These are phyloP conservation scores for Metschnikowia aberdeeniae DNA, from an alignment of 805 yeast genomes.

Conservation along the genomic window DNA sequence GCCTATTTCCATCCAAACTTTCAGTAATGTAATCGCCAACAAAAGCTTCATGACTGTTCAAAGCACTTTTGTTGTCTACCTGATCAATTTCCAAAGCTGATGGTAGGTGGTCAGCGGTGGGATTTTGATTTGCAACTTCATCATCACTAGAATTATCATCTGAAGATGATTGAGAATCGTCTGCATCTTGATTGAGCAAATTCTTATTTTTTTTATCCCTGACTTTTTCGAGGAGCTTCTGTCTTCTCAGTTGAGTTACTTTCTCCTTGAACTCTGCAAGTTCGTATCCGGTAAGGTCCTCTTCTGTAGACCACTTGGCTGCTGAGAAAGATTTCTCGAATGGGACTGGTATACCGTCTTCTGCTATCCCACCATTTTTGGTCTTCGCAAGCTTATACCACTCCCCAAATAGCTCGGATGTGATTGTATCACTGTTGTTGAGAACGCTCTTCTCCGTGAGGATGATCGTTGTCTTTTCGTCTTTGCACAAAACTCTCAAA, in stretches of 20 bases:
- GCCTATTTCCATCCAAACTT: constrained; percentile 39
- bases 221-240: constrained; percentile 37
- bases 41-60: constrained; percentile 39
- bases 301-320: constrained; percentile 44
- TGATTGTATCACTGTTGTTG: constrained; percentile 44
- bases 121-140: constrained; percentile 15
- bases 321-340: constrained; percentile 42
- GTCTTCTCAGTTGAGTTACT: constrained; percentile 45
- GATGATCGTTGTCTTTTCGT: constrained; percentile 64
- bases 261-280: constrained; percentile 44
- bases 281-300: constrained; percentile 47
- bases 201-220: constrained; percentile 39
- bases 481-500: constrained; percentile 53
- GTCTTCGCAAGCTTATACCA: constrained; percentile 47
- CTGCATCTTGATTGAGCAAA: constrained; percentile 31
- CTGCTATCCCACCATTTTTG: constrained; percentile 35
- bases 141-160: constrained; percentile 31
- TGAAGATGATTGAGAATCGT: constrained; percentile 20
- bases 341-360: constrained; percentile 62
- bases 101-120: neutral
- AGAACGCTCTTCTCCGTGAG: constrained; percentile 55
- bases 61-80: constrained; percentile 20
- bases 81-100: neutral
- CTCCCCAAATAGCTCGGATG: constrained; percentile 45
- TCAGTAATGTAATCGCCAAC: constrained; percentile 36